Evolutionary conservation across 2,329 filamentous ascomycete species (phyloP).

Genomic region (Drechslera avenae): DNA sequence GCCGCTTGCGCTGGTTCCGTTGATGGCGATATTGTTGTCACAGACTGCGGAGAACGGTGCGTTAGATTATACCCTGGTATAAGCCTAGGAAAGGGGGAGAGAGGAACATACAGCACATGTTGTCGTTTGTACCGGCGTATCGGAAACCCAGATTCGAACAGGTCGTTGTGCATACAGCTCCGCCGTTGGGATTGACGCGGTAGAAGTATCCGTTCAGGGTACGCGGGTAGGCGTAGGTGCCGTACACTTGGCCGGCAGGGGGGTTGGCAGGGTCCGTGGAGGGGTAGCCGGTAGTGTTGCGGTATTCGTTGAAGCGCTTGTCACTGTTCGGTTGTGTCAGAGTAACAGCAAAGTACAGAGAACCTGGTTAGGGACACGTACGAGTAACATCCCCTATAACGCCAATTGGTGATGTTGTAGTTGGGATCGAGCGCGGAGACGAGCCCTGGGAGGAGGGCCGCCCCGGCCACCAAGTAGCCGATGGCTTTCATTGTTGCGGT

Average conservation of each 20-base stretch:
- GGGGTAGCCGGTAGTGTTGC: not conserved
- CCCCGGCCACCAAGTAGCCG: constrained; percentile 23
- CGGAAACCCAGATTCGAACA: constrained; percentile 9
- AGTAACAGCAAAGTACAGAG: not conserved
- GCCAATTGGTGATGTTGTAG: constrained; percentile 11
- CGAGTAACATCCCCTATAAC: constrained; percentile 27
- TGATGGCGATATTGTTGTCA: not conserved
- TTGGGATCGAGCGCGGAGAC: constrained; percentile 7
- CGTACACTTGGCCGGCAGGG: not conserved
- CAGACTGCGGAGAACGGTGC: not conserved
- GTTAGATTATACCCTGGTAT: too few species aligned
- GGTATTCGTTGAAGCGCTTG: not conserved
- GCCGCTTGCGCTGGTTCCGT: not conserved
- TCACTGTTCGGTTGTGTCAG: not conserved
- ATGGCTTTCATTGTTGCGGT: constrained; percentile 21
- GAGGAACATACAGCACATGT: constrained; percentile 23
- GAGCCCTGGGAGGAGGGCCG: constrained; percentile 13
- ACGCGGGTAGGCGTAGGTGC: not conserved
- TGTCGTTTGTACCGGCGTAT: constrained; percentile 20
- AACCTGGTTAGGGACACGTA: not conserved
- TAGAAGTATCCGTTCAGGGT: constrained; percentile 10
- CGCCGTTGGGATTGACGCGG: constrained; percentile 8
- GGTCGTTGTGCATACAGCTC: constrained; percentile 1
- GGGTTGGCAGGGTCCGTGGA: not conserved
- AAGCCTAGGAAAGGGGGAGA: not conserved